Conservation (phyloP, 2,329 filamentous ascomycete species). For the Microdochium bolleyi region DNA sequence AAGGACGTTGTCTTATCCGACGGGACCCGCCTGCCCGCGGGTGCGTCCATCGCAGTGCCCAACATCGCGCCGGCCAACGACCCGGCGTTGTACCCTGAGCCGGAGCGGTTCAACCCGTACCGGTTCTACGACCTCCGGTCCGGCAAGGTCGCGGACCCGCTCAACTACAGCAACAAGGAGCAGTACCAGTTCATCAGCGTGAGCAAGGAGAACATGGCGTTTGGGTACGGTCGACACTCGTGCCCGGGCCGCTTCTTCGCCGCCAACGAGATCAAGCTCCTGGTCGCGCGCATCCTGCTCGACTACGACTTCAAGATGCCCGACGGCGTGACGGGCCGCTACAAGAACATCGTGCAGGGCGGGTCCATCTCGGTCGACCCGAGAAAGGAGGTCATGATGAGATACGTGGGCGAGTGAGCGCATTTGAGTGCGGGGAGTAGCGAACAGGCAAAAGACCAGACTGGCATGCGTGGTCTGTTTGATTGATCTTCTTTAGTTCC, state of each 20-base stretch:
- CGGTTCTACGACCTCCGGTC: slow-evolving; percentile 25
- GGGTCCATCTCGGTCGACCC: neutral
- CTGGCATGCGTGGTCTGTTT: too few relatives aligned
- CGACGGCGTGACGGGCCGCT: slow-evolving; percentile 4
- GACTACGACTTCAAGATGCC: slow-evolving; percentile 26
- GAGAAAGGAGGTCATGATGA: neutral
- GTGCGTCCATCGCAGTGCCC: slow-evolving; percentile 26
- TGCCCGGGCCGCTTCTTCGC: slow-evolving; percentile 33
- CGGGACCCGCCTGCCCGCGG: slow-evolving; percentile 34
- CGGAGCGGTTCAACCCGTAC: slow-evolving; percentile 23
- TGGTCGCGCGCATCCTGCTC: slow-evolving; percentile 27
- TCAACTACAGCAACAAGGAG: slow-evolving; percentile 17
- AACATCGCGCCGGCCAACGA: slow-evolving; percentile 18
- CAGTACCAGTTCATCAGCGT: slow-evolving; percentile 32
- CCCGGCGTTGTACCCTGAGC: slow-evolving; percentile 15
- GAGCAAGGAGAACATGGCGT: slow-evolving; percentile 21
- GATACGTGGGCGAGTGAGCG: neutral
- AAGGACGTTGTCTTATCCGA: slow-evolving; percentile 38
- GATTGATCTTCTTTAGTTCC: too few relatives aligned
- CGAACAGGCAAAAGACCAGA: too few relatives aligned
- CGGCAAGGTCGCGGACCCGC: slow-evolving; percentile 11
- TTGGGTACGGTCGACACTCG: slow-evolving; percentile 31
- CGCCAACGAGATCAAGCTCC: slow-evolving; percentile 33
- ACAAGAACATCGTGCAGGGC: neutral
- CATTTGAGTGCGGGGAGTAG: too few relatives aligned